Base-by-base conservation (phyloP, 2,329 filamentous ascomycete species). In the Colletotrichum orchidophilum region DNA sequence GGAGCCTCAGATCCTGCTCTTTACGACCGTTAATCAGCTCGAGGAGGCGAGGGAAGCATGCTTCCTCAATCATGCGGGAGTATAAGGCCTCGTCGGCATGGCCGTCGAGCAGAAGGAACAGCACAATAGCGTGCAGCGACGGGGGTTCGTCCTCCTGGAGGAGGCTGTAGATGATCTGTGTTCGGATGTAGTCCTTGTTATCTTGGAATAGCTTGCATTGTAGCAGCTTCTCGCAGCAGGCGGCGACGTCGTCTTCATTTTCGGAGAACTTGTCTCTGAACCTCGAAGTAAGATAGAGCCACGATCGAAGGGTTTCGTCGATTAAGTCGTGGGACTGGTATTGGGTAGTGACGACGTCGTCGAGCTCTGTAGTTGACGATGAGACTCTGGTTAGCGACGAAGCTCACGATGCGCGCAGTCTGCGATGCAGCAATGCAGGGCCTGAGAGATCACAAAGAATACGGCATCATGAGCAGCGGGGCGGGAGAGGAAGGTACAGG, bases 81-180 rank as follows among this genome's bases (percentile, higher is more conserved):
- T 98, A 97, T 1, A 92, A 92, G 29, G 85, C 82, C 77, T 97
- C 94, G 80, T 96, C 90, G 53, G 88, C 85, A 71, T 92, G 92
- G 53, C 96, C 96, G 80, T 98, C 95, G 76, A 96, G 92, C 26
- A 98, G 89, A 39, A 99, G 87, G 76, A 98, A 92, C 73, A 92
- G 94, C 27, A 92, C 89, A 71, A 97, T 94, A 71, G 95, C 87
- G 80, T 97, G 93, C 57, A 99, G 86, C n/a, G 91, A 90, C 39
- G 90, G 89, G 21, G 89, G 83, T 75, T 97, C 94, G 77, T 98
- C 95, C 83, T 98, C 96, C 87, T 97, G 87, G 75, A 98, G 84
- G 63, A 99, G 86, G 80, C 94, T 95, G 82, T 97, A 95, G 74
- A 98, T 91, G 77, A 99, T 94, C 83, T 98, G 96, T 54, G 90